phyloP scores from a whole-genome alignment of 176 grass and related monocot species.

The Microstegium vimineum region DNA sequence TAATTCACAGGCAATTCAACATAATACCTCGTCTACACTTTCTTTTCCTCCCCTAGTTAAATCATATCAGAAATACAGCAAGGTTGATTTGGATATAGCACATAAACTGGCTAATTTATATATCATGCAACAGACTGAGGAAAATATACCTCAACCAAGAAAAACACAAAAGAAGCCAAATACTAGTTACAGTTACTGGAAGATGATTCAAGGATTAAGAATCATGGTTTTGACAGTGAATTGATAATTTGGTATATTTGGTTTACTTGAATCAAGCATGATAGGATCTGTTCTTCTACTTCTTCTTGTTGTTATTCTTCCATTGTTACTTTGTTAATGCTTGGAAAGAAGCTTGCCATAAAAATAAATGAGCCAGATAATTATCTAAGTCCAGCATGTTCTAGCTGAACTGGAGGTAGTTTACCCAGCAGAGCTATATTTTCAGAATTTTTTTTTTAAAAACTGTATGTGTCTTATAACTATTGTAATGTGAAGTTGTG shows the following conservation, averaged over 20 bases:
- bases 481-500: conserved; percentile 1
- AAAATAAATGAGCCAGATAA: neutral
- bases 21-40: neutral
- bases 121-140: neutral
- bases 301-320: neutral
- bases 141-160: neutral
- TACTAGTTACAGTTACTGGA: neutral
- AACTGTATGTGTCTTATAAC: neutral
- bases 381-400: neutral
- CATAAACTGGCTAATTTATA: neutral
- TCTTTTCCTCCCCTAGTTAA: neutral
- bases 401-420: neutral
- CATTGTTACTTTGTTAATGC: neutral
- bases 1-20: neutral
- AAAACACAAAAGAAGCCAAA: neutral
- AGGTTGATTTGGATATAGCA: neutral
- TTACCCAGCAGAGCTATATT: neutral
- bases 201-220: neutral
- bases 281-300: neutral
- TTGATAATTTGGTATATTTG: neutral
- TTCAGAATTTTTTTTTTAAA: too few relatives aligned
- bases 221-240: neutral
- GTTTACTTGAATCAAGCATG: neutral
- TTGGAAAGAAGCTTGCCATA: neutral
- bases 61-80: neutral